Evolutionary conservation across 2,329 filamentous ascomycete genomes (phyloP).

Genomic region (Colletotrichum australisinense): DNA sequence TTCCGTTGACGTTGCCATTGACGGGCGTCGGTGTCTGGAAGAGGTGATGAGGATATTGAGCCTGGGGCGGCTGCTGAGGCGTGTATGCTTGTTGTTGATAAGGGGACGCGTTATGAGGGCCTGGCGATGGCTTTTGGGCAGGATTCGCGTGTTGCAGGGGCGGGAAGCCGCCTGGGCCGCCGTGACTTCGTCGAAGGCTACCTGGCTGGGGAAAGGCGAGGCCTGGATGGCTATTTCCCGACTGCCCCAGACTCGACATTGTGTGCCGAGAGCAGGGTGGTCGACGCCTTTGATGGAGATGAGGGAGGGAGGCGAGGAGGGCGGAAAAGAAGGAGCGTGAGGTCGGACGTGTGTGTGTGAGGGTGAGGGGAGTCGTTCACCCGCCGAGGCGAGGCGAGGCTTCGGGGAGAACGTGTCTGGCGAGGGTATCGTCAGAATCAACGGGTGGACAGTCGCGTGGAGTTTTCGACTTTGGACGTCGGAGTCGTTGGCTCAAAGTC

Average conservation of each 20-base stretch:
- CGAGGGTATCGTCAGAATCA: neutral
- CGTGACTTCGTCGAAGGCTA: constrained; percentile 56
- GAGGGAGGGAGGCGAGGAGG: neutral
- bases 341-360: neutral
- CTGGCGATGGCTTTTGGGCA: constrained; percentile 66
- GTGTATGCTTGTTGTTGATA: constrained; percentile 66
- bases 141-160: constrained; percentile 59
- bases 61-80: constrained; percentile 61
- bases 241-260: constrained; percentile 62
- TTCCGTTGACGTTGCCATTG: constrained; percentile 60
- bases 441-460: constrained; percentile 4
- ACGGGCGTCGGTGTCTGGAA: constrained; percentile 60
- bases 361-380: neutral
- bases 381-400: neutral
- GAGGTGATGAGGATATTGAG: constrained; percentile 63
- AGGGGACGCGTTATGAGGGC: constrained; percentile 64
- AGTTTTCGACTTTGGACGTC: constrained; percentile 18
- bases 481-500: constrained; percentile 13
- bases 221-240: constrained; percentile 64
- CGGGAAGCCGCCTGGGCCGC: constrained; percentile 50
- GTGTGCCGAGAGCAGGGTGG: constrained; percentile 27
- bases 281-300: constrained; percentile 3
- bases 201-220: constrained; percentile 63
- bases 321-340: neutral
- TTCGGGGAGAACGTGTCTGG: neutral